These are phyloP conservation scores for Macrocystidia cucumis DNA, from an alignment of 1,284 basidiomycete species.

Conservation along the genomic window DNA sequence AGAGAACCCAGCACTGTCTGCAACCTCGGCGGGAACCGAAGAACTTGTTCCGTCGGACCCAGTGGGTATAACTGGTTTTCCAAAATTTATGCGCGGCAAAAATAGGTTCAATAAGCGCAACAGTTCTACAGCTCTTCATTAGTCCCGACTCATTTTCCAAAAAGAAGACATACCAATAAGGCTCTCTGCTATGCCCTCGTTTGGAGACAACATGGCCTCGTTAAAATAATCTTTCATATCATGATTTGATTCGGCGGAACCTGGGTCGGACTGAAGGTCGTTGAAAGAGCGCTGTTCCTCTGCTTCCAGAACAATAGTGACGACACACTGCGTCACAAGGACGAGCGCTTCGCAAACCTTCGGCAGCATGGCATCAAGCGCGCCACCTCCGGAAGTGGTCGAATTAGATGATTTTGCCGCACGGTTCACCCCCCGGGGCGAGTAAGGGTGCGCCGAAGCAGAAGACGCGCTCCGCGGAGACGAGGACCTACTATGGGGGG, in stretches of 20 bases:
- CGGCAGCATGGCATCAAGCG: conserved; percentile 59
- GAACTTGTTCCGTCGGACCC: conserved; percentile 13
- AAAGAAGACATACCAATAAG: conserved; percentile 45
- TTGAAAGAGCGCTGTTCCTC: conserved; percentile 27
- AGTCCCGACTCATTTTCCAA: conserved; percentile 6
- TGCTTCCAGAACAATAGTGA: conserved; percentile 53
- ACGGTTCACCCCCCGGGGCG: no score
- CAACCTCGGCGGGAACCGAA: conserved; percentile 10
- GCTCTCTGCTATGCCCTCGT: conserved; percentile 44
- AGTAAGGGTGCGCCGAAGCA: conserved; percentile 8
- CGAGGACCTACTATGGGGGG: conserved; percentile 6
- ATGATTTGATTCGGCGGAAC: conserved; percentile 6
- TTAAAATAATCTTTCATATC: conserved; percentile 35
- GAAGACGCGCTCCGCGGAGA: conserved; percentile 6
- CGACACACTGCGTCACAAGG: conserved; percentile 69
- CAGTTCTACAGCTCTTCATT: conserved; percentile 38
- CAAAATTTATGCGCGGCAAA: conserved; percentile 74
- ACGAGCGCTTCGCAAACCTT: conserved; percentile 77
- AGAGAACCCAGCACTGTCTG: conserved; percentile 59
- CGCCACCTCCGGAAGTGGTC: no score
- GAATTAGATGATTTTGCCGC: no score
- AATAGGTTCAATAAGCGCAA: conserved; percentile 65
- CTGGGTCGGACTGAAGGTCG: conserved; percentile 10
- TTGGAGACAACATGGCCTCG: conserved; percentile 29
- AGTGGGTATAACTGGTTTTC: conserved; percentile 36